phyloP scores from a whole-genome alignment of 345 rosid species.

The Gossypioides kirkii region DNA sequence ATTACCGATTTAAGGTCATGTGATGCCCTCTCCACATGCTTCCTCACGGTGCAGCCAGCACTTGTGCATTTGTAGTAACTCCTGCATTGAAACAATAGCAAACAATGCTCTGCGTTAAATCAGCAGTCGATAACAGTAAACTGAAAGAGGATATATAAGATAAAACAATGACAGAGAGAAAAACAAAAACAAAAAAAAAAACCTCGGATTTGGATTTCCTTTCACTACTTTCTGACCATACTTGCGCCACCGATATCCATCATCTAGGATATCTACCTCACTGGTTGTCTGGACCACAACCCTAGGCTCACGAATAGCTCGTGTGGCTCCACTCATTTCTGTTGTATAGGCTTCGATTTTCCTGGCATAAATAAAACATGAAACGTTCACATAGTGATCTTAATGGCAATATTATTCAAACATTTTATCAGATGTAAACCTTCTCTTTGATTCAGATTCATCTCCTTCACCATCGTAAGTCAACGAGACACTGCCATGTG shows the following conservation, averaged over 20 bases:
- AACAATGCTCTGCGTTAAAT: slow-evolving; percentile 2
- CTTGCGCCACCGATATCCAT: slow-evolving; percentile 97
- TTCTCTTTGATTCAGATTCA: slow-evolving; percentile 88
- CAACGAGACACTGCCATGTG: slow-evolving; percentile 59
- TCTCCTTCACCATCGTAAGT: slow-evolving; percentile 70
- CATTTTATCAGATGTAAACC: slow-evolving; percentile 34
- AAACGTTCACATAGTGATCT: slow-evolving; percentile 14
- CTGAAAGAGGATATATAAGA: not conserved
- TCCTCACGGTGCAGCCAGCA: slow-evolving; percentile 87
- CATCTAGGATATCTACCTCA: slow-evolving; percentile 94
- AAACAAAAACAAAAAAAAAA: not conserved
- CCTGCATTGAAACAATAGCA: slow-evolving; percentile 35
- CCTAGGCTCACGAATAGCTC: slow-evolving; percentile 94
- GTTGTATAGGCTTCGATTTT: slow-evolving; percentile 68
- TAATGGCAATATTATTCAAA: slow-evolving; percentile 4
- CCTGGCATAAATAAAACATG: slow-evolving; percentile 33
- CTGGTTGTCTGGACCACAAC: slow-evolving; percentile 98
- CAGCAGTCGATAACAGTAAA: not conserved
- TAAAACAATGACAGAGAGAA: not conserved
- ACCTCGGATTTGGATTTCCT: slow-evolving; percentile 99
- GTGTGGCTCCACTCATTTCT: slow-evolving; percentile 90
- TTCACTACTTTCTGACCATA: slow-evolving; percentile 99
- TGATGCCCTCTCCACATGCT: slow-evolving; percentile 98
- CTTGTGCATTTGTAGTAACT: slow-evolving; percentile 97
- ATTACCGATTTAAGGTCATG: slow-evolving; percentile 94